phyloP scores from a whole-genome alignment of 139 green algal genomes.

The Chlorella sp. region DNA sequence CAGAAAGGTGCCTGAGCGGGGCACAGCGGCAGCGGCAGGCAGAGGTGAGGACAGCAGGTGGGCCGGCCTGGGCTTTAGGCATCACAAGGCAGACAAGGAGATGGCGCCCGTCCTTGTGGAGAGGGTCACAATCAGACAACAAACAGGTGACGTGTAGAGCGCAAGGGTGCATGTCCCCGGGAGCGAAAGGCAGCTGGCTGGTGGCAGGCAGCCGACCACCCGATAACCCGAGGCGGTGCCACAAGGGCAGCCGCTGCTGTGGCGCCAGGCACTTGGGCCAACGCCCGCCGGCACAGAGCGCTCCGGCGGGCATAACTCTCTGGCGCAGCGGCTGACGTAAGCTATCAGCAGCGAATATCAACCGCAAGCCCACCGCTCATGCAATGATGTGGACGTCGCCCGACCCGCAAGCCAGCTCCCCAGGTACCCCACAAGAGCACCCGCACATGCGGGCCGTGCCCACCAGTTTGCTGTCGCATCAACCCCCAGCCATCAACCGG shows the following conservation, averaged over 20 bases:
- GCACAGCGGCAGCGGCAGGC: not conserved
- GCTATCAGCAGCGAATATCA: not conserved
- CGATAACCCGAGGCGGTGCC: constrained; percentile 4
- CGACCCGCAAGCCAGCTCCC: not conserved
- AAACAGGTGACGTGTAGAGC: too few species aligned
- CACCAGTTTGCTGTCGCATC: too few species aligned
- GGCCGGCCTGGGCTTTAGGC: not conserved
- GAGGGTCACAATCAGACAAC: too few species aligned
- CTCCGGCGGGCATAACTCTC: constrained; percentile 5
- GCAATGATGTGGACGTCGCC: not conserved
- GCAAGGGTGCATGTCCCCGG: not conserved
- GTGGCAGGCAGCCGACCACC: not conserved
- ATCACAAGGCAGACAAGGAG: too few species aligned
- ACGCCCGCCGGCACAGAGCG: not conserved
- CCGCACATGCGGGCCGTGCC: too few species aligned
- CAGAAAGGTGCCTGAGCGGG: constrained; percentile 33
- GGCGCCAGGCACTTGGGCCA: not conserved
- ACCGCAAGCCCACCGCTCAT: not conserved
- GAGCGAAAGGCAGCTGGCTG: constrained; percentile 8
- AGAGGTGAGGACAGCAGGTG: not conserved
- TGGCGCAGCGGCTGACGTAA: not conserved
- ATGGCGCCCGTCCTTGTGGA: too few species aligned
- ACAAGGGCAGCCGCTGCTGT: constrained; percentile 10
- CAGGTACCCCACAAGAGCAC: not conserved
- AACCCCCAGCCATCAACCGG: too few species aligned